A percentile compares a stretch with the other conserved stretches of the same genome.
Evolutionary conservation across 1,139 yeast genomes (phyloP).

Genomic region (Suhomyces yuchorum): DNA sequence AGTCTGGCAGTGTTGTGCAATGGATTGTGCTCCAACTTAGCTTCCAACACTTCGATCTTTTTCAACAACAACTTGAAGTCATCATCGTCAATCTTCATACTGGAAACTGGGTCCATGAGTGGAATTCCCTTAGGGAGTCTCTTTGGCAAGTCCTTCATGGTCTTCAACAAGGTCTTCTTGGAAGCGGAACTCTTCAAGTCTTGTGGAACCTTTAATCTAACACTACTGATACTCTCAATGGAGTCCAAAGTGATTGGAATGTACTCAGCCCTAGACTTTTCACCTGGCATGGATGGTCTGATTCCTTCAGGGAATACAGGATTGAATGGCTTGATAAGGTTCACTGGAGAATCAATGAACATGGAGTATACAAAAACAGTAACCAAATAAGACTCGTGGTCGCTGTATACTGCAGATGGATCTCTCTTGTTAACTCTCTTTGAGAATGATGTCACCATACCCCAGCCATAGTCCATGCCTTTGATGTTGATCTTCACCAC

Average conservation of each 20-base stretch:
- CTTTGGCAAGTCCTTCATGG: slow-evolving; percentile 75
- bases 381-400: slow-evolving; percentile 86
- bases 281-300: slow-evolving; percentile 76
- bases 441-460: slow-evolving; percentile 74
- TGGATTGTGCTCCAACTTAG: slow-evolving; percentile 71
- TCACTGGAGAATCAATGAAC: slow-evolving; percentile 75
- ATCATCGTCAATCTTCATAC: slow-evolving; percentile 86
- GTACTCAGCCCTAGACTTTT: slow-evolving; percentile 70
- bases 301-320: slow-evolving; percentile 87
- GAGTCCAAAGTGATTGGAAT: slow-evolving; percentile 84
- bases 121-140: slow-evolving; percentile 92
- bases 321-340: slow-evolving; percentile 67
- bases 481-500: slow-evolving; percentile 67
- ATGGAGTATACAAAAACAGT: slow-evolving; percentile 81
- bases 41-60: slow-evolving; percentile 80
- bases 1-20: slow-evolving; percentile 67
- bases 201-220: slow-evolving; percentile 79
- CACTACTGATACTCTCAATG: slow-evolving; percentile 71
- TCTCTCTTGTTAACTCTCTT: slow-evolving; percentile 68
- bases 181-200: slow-evolving; percentile 74
- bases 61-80: slow-evolving; percentile 70
- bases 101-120: slow-evolving; percentile 81
- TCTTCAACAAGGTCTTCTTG: slow-evolving; percentile 71
- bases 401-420: slow-evolving; percentile 55
- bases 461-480: slow-evolving; percentile 87